Conservation (phyloP, 2,329 filamentous ascomycete genomes). For the Camillea tinctor region DNA sequence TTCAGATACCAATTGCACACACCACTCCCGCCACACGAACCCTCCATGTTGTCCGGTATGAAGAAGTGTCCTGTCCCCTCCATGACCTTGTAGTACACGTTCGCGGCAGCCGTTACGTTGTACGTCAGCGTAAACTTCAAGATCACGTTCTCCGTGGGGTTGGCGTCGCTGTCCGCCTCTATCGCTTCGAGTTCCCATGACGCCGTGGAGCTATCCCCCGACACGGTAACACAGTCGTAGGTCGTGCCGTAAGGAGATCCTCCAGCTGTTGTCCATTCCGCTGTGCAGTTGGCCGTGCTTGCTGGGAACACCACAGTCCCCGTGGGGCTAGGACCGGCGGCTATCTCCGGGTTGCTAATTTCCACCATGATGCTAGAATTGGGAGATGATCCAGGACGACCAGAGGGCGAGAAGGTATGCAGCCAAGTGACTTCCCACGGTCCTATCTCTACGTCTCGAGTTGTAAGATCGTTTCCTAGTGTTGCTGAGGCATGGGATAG, state of each 20-base stretch:
- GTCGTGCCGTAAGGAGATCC: constrained; percentile 17
- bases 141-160: constrained; percentile 22
- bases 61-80: constrained; percentile 25
- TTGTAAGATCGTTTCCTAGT: background rate
- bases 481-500: background rate
- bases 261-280: constrained; percentile 18
- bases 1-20: constrained; percentile 13
- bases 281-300: constrained; percentile 25
- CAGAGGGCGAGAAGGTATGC: constrained; percentile 24
- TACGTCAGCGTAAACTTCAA: constrained; percentile 23
- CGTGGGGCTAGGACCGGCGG: constrained; percentile 11
- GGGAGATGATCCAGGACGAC: constrained; percentile 21
- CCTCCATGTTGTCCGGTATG: constrained; percentile 15
- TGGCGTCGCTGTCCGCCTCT: constrained; percentile 6
- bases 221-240: constrained; percentile 16
- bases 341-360: constrained; percentile 28
- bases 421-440: constrained; percentile 29
- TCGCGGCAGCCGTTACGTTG: constrained; percentile 15
- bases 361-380: constrained; percentile 19
- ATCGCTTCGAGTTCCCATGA: constrained; percentile 30
- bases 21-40: constrained; percentile 21
- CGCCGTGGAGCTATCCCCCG: constrained; percentile 3
- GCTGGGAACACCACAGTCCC: constrained; percentile 15
- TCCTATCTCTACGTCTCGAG: constrained; percentile 2
- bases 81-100: constrained; percentile 13